A percentile compares a stretch with the other conserved stretches of the same genome.
Conservation (phyloP, 2,329 filamentous ascomycete genomes). For the Pseudogymnoascus sp. region DNA sequence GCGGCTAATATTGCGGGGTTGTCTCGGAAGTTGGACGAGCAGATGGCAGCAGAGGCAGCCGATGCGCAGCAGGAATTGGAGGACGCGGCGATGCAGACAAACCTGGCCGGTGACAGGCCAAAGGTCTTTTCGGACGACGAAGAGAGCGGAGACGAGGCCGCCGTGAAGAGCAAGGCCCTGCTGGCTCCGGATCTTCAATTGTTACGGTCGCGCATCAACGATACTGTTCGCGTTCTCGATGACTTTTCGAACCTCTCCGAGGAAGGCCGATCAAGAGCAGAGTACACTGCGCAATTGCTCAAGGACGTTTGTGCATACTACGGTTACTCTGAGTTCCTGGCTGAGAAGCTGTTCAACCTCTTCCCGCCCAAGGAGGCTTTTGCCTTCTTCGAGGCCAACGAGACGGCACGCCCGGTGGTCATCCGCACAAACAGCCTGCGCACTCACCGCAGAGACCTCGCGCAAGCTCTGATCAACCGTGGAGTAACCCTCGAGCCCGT, state of each 20-base stretch:
- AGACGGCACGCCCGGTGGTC: slow-evolving; percentile 84
- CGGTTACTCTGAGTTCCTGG: slow-evolving; percentile 89
- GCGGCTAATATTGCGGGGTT: slow-evolving; percentile 94
- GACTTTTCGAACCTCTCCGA: slow-evolving; percentile 78
- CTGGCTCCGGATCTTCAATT: slow-evolving; percentile 86
- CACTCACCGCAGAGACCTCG: slow-evolving; percentile 66
- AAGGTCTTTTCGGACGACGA: slow-evolving; percentile 54
- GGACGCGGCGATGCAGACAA: slow-evolving; percentile 81
- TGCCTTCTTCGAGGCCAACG: slow-evolving; percentile 98
- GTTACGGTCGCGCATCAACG: slow-evolving; percentile 79
- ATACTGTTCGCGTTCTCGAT: slow-evolving; percentile 84
- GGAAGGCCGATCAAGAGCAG: slow-evolving; percentile 69
- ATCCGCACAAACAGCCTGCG: slow-evolving; percentile 95
- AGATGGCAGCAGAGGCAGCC: slow-evolving; percentile 68
- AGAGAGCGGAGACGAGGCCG: slow-evolving; percentile 51
- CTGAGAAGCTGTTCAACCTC: slow-evolving; percentile 87
- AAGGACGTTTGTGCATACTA: slow-evolving; percentile 96
- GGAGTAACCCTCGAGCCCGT: slow-evolving; percentile 94
- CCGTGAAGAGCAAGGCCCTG: slow-evolving; percentile 50
- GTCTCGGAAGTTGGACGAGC: slow-evolving; percentile 71
- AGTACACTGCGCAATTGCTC: slow-evolving; percentile 79
- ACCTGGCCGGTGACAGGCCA: slow-evolving; percentile 72
- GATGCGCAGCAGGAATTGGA: slow-evolving; percentile 80
- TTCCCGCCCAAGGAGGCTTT: slow-evolving; percentile 92
- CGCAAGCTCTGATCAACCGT: slow-evolving; percentile 88